Conservation (phyloP, 2,329 filamentous ascomycete species). For the Passalora sequoiae region DNA sequence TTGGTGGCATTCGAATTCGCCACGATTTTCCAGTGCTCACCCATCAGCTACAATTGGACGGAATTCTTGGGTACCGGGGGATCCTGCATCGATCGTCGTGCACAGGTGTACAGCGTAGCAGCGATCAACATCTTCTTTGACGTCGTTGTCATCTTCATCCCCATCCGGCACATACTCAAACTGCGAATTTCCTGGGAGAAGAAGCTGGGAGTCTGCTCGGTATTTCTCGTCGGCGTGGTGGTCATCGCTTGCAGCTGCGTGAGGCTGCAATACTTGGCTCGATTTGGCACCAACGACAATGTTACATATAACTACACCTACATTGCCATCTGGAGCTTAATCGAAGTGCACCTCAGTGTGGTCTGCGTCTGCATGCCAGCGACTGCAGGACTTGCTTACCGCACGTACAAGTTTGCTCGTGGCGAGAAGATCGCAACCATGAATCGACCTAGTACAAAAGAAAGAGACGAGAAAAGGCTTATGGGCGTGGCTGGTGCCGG, state of each 20-base stretch:
- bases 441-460: neutral
- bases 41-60: conserved; percentile 4
- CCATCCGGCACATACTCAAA: neutral
- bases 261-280: conserved; percentile 10
- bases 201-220: conserved; percentile 5
- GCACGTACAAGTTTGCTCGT: conserved; percentile 1
- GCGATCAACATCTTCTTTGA: conserved; percentile 8
- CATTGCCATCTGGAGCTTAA: conserved; percentile 13
- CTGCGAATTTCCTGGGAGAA: neutral
- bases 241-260: conserved; percentile 15
- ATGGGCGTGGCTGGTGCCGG: neutral
- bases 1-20: conserved; percentile 3
- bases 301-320: conserved; percentile 14
- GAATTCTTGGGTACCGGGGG: neutral
- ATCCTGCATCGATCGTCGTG: conserved; percentile 4
- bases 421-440: conserved; percentile 1
- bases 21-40: conserved; percentile 3
- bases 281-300: conserved; percentile 6
- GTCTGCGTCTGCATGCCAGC: conserved; percentile 17
- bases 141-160: conserved; percentile 20
- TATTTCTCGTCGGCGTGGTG: conserved; percentile 15
- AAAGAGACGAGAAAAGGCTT: neutral
- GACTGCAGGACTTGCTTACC: conserved; percentile 7
- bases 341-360: conserved; percentile 18
- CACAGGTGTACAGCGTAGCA: neutral